These are phyloP conservation scores for Fraxinus sp. DNA, from an alignment of 305 asterid genomes.

Conservation along the genomic window DNA sequence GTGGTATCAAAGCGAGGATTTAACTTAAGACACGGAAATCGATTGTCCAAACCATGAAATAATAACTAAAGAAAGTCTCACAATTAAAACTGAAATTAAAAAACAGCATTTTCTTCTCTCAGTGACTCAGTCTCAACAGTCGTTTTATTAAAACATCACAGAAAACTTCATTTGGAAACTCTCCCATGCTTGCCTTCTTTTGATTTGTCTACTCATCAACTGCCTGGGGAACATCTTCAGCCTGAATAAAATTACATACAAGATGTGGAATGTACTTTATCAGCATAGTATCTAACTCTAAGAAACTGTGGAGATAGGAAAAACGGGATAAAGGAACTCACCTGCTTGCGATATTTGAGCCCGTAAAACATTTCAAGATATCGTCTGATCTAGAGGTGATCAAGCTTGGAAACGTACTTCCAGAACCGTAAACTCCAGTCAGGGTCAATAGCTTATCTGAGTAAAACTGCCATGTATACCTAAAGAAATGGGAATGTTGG, in stretches of 20 bases:
- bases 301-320: neutral
- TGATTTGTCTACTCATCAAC: constrained; percentile 25
- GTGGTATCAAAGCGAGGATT: neutral
- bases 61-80: neutral
- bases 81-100: neutral
- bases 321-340: constrained; percentile 11
- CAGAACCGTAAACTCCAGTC: constrained; percentile 54
- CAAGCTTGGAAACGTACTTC: constrained; percentile 49
- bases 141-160: constrained; percentile 17
- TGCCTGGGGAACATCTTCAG: constrained; percentile 48
- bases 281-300: neutral
- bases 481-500: neutral
- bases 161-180: neutral
- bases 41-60: neutral
- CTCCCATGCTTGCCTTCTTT: neutral
- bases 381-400: constrained; percentile 51
- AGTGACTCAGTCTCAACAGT: neutral
- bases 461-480: constrained; percentile 43
- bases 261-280: neutral
- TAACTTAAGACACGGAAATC: neutral
- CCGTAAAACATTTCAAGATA: constrained; percentile 56
- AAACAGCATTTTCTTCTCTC: neutral
- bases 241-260: constrained; percentile 24
- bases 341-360: constrained; percentile 50
- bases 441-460: constrained; percentile 42